These are phyloP conservation scores for Fusarium marasasianum DNA, from an alignment of 2,329 filamentous ascomycete species.

Conservation along the genomic window DNA sequence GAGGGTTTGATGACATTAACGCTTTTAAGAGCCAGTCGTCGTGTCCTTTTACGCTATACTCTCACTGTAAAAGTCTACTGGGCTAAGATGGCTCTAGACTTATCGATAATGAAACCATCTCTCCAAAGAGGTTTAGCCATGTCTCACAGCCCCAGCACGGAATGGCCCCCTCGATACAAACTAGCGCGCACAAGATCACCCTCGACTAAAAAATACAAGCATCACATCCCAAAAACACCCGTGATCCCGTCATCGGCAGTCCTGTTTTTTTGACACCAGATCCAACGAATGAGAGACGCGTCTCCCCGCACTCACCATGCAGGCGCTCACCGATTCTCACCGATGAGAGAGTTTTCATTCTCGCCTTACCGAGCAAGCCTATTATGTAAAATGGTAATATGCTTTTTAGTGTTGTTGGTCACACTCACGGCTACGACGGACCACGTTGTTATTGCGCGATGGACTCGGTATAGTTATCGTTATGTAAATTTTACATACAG, in stretches of 20 bases:
- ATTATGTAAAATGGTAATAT: background rate
- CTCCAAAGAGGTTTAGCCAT: background rate
- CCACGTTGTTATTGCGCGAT: background rate
- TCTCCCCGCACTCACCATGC: background rate
- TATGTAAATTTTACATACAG: conserved; percentile 8
- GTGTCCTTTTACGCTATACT: background rate
- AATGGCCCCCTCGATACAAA: background rate
- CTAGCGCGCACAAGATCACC: background rate
- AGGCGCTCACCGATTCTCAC: background rate
- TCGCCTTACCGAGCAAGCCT: background rate
- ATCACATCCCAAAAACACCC: background rate
- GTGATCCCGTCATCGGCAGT: background rate
- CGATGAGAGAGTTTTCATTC: background rate
- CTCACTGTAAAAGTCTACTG: background rate
- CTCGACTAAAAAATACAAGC: background rate
- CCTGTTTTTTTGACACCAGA: background rate
- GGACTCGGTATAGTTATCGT: background rate
- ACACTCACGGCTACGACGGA: background rate
- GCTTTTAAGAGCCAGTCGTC: background rate
- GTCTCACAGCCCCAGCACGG: background rate
- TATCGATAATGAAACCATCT: background rate
- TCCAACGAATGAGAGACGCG: background rate
- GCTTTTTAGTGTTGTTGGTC: background rate
- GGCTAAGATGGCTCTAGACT: too few species aligned
- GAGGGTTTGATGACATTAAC: background rate